Percentiles rank a stretch among this genome's conserved stretches.
Evolutionary conservation across 148 eudicot genomes (phyloP).

Genomic region (Nepenthes gracilis): DNA sequence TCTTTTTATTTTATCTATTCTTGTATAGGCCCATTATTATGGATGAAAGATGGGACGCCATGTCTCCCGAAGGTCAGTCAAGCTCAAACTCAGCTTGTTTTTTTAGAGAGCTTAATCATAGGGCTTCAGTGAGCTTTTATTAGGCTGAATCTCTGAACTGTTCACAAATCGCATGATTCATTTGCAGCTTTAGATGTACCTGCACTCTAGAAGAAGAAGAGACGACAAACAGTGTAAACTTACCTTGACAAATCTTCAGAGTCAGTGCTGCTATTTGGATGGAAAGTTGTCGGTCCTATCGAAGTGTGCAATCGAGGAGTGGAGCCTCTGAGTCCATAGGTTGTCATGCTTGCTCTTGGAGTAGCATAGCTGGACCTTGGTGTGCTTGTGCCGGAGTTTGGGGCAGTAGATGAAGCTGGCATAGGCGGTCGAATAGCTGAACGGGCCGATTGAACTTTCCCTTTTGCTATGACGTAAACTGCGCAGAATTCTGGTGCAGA

Average conservation of each 20-base stretch:
- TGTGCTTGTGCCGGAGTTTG: not conserved
- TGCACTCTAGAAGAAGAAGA: no score
- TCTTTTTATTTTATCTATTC: no score
- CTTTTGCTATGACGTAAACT: constrained; percentile 42
- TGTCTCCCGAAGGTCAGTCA: no score
- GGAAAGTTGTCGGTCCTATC: not conserved
- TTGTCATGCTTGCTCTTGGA: not conserved
- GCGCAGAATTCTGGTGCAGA: constrained; percentile 51
- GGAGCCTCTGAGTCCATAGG: not conserved
- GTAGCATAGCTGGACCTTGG: not conserved
- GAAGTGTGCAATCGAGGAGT: not conserved
- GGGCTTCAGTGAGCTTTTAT: no score
- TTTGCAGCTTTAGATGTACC: no score
- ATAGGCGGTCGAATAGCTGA: constrained; percentile 19
- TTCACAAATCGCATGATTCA: no score
- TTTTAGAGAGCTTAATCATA: no score
- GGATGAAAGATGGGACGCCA: no score
- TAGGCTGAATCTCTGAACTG: no score
- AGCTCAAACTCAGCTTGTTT: no score
- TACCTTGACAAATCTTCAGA: not conserved
- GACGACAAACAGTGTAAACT: no score
- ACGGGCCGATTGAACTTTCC: constrained; percentile 28
- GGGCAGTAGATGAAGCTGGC: not conserved
- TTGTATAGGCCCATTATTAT: no score
- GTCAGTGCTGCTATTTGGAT: not conserved